These are phyloP conservation scores for Fusarium sp. DNA, from an alignment of 2,329 filamentous ascomycete genomes.

Conservation along the genomic window DNA sequence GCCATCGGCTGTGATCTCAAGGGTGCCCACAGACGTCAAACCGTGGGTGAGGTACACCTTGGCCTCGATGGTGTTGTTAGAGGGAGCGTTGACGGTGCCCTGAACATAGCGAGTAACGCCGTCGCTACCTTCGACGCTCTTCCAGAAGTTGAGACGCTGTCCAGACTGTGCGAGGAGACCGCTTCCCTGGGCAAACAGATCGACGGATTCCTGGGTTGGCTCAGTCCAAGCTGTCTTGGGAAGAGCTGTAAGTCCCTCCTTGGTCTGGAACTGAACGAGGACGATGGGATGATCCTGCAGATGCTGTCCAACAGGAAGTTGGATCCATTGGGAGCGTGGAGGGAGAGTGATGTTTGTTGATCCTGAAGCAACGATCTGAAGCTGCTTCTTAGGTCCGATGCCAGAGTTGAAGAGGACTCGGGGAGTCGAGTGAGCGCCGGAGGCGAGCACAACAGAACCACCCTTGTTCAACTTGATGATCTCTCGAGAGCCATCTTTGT, in stretches of 20 bases:
- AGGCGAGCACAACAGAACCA: slow-evolving; percentile 74
- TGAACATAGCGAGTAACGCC: slow-evolving; percentile 52
- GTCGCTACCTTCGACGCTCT: slow-evolving; percentile 53
- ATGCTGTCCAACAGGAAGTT: slow-evolving; percentile 68
- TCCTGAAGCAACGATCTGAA: slow-evolving; percentile 56
- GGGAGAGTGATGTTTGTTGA: slow-evolving; percentile 65
- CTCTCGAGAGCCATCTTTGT: slow-evolving; percentile 61
- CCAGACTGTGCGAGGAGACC: slow-evolving; percentile 58
- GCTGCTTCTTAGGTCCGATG: slow-evolving; percentile 73
- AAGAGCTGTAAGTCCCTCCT: slow-evolving; percentile 35
- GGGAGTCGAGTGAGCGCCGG: slow-evolving; percentile 74
- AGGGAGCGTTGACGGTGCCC: slow-evolving; percentile 58
- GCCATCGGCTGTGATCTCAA: slow-evolving; percentile 54
- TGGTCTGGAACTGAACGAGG: slow-evolving; percentile 45
- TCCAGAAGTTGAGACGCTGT: slow-evolving; percentile 61
- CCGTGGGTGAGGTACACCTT: slow-evolving; percentile 64
- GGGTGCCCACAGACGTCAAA: slow-evolving; percentile 58
- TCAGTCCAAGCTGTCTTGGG: slow-evolving; percentile 40
- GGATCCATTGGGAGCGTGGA: slow-evolving; percentile 63
- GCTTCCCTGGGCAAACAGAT: slow-evolving; percentile 48
- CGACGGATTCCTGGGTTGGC: slow-evolving; percentile 40
- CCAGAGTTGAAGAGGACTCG: slow-evolving; percentile 71
- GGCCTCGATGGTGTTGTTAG: slow-evolving; percentile 57
- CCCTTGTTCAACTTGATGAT: slow-evolving; percentile 70
- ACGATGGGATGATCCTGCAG: slow-evolving; percentile 64